phyloP scores from a whole-genome alignment of 1,284 basidiomycete genomes.

The Schizophyllum amplum region DNA sequence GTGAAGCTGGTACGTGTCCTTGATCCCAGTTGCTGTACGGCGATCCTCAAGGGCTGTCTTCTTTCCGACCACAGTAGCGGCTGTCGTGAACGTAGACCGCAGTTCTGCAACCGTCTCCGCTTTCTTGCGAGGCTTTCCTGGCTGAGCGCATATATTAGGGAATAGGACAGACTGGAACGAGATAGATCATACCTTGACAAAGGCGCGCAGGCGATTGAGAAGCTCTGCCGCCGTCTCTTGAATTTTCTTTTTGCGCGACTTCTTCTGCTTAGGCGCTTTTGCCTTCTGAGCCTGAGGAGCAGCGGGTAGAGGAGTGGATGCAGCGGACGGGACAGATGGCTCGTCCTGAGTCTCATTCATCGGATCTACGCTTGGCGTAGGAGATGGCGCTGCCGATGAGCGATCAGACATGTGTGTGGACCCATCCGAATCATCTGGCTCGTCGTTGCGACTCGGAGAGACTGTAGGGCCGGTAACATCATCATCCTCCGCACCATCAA shows the following conservation, averaged over 20 bases:
- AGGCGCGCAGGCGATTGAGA: conserved; percentile 10
- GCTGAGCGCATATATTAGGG: conserved; percentile 5
- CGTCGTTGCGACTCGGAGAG: not conserved
- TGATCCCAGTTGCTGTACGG: conserved; percentile 21
- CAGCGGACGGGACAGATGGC: too few species aligned
- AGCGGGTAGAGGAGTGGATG: too few species aligned
- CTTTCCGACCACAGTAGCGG: conserved; percentile 9
- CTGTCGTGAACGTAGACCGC: conserved; percentile 12
- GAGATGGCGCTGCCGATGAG: too few species aligned
- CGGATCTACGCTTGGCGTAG: too few species aligned
- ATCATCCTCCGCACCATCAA: not conserved
- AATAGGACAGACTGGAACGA: not conserved
- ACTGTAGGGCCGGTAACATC: not conserved
- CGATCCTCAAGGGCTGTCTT: conserved; percentile 13
- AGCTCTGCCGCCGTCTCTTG: conserved; percentile 11
- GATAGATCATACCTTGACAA: conserved; percentile 13
- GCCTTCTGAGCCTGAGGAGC: not conserved
- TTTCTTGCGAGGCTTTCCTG: conserved; percentile 11
- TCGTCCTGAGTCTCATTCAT: not conserved
- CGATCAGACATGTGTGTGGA: too few species aligned
- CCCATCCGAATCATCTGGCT: not conserved
- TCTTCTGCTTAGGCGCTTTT: not conserved
- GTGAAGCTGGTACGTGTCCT: conserved; percentile 20
- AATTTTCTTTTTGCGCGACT: not conserved
- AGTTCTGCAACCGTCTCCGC: conserved; percentile 15